Evolutionary conservation across 495 filamentous ascomycete species (phyloP), one percentile per base, ranked within the genome.

Genomic region (Bacidia rubella): DNA sequence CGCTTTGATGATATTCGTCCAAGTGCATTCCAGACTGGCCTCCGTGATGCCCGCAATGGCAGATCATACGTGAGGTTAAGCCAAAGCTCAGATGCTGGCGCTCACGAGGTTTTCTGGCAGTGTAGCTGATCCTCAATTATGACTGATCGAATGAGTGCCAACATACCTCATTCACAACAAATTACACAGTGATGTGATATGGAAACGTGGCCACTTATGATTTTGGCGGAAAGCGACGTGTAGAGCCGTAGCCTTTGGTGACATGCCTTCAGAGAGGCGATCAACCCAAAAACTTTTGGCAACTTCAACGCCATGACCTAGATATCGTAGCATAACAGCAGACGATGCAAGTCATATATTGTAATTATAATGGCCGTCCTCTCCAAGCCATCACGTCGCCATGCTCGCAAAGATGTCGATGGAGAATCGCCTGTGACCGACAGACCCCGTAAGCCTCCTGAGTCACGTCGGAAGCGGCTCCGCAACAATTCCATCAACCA

Each of bases 361-460:
- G 19, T 32, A 32, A 5, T 9, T 19, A 50, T 50, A 22, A 62
- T 62, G 60, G 60, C 60, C 53, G 60, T 55, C 47, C 53, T 54
- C 43, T 54, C 60, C 45, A 60, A 53, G 55, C 60, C 55, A 23
- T 60, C 60, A 22, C 57, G 60, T 41, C 60, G 60, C 26, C 60
- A 57, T 39, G 21, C 44, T 52, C 60, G 52, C 46, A 55, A 45
- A 45, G 55, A 51, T 46, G 24, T 41, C 39, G 44, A 25, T 50
- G 41, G 57, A 35, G 53, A 57, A 51, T 51, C 55, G 47, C 57
- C 55, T 60, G 51, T 49, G 57, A 60, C 57, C 47, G 42, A 51
- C 15, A 41, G 56, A 29, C 39, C 51, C 46, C 57, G 57, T 54
- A 40, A 50, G 35, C 49, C 58, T 29, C 44, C 47, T 42, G 48